phyloP scores from a whole-genome alignment of 176 grass and related monocot genomes.

The Rhynchospora tenuis region DNA sequence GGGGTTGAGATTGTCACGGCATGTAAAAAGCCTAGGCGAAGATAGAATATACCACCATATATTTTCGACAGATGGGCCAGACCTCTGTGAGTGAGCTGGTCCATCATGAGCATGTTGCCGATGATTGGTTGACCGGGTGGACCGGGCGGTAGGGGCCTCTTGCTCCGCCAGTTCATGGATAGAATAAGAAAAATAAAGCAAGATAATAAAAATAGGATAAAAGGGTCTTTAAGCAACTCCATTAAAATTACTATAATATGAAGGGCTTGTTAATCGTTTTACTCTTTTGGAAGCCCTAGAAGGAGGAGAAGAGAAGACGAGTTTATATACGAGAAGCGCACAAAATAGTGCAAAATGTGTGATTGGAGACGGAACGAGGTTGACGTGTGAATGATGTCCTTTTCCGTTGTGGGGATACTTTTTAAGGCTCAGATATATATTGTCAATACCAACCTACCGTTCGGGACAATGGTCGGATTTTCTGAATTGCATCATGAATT shows the following conservation, averaged over 20 bases:
- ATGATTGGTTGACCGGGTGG: conserved; percentile 31
- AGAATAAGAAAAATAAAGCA: background rate
- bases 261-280: background rate
- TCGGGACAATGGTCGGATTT: background rate
- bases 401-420: background rate
- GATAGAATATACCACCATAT: conserved; percentile 38
- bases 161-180: background rate
- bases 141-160: conserved; percentile 31
- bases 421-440: background rate
- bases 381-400: background rate
- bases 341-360: background rate
- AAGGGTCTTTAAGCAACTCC: conserved; percentile 17
- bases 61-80: conserved; percentile 25
- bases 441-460: background rate
- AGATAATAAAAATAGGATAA: conserved; percentile 3
- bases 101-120: conserved; percentile 37
- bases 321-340: background rate
- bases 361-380: background rate
- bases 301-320: background rate
- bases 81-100: conserved; percentile 39
- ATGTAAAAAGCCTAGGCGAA: conserved; percentile 26
- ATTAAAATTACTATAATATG: background rate
- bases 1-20: conserved; percentile 33
- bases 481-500: background rate
- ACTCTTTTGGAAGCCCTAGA: background rate